Evolutionary conservation across 139 green algal species (phyloP).

Genomic region (Asterochloris sp.): DNA sequence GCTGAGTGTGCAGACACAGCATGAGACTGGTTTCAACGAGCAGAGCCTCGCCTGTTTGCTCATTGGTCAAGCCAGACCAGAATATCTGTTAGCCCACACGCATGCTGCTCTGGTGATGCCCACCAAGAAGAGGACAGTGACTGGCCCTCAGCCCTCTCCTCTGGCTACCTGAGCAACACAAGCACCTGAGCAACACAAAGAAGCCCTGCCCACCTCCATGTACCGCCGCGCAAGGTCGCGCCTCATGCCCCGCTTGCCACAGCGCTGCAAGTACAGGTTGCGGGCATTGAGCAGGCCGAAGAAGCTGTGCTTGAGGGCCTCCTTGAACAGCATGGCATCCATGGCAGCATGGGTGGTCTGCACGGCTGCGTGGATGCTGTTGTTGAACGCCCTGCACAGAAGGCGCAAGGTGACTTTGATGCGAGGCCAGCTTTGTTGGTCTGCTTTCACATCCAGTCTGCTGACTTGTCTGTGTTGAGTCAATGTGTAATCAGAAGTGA

Average conservation of each 20-base stretch:
- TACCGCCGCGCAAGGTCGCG: constrained; percentile 66
- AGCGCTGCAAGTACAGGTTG: constrained; percentile 83
- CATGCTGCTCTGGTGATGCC: neutral
- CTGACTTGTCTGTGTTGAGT: neutral
- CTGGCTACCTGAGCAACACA: neutral
- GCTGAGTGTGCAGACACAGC: neutral
- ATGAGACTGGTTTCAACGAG: neutral
- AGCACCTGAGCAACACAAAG: neutral
- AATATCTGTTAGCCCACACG: neutral
- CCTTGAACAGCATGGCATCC: constrained; percentile 90
- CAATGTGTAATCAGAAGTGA: neutral
- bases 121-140: neutral
- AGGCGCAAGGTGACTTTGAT: no score
- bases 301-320: constrained; percentile 80
- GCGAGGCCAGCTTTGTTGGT: no score
- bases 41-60: neutral
- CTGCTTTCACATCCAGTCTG: no score
- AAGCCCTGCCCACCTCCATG: constrained; percentile 57
- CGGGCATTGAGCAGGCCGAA: constrained; percentile 88
- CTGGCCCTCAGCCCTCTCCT: neutral
- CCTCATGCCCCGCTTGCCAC: constrained; percentile 80
- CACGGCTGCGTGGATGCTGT: constrained; percentile 87
- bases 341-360: constrained; percentile 53
- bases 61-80: neutral
- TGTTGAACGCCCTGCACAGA: constrained; percentile 74